Conservation (phyloP, 225 moss, liverwort and hornwort species). For the Pseudisothecium myosuroides region DNA sequence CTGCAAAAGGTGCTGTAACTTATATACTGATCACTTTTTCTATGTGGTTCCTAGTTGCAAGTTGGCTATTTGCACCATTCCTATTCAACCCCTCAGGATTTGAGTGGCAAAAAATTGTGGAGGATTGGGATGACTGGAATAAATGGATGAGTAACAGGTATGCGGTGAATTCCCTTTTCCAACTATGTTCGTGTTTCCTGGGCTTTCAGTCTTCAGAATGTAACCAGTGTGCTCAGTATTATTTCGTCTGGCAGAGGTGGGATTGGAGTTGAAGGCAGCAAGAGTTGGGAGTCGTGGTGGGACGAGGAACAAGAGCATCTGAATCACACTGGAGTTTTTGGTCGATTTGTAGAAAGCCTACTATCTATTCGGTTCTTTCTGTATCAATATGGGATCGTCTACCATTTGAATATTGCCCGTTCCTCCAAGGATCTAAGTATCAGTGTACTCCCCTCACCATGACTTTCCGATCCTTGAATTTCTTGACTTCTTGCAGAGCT, state of each 20-base stretch:
- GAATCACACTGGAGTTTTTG: conserved; percentile 45
- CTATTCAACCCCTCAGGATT: conserved; percentile 97
- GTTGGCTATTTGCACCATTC: conserved; percentile 92
- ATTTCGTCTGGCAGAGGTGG: conserved; percentile 44
- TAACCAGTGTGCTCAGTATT: not conserved
- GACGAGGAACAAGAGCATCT: conserved; percentile 87
- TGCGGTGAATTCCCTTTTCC: not conserved
- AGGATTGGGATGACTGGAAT: conserved; percentile 98
- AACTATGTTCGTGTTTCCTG: not conserved
- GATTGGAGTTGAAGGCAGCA: conserved; percentile 71
- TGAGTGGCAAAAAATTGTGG: conserved; percentile 99
- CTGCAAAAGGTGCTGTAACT: conserved; percentile 57
- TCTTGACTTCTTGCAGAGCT: not conserved
- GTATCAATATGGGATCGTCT: conserved; percentile 87
- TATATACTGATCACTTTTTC: conserved; percentile 78
- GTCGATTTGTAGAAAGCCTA: conserved; percentile 58
- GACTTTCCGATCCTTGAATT: not conserved
- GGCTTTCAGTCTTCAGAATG: not conserved
- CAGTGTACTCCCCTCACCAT: conserved; percentile 20
- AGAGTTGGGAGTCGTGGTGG: conserved; percentile 99
- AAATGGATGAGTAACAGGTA: conserved; percentile 89
- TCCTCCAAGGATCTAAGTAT: conserved; percentile 35
- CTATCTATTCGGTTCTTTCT: conserved; percentile 65
- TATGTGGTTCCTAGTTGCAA: conserved; percentile 90
- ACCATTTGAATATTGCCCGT: conserved; percentile 52